Evolutionary conservation across 495 filamentous ascomycete genomes (phyloP).

Genomic region (Aspergillus taichungensis): DNA sequence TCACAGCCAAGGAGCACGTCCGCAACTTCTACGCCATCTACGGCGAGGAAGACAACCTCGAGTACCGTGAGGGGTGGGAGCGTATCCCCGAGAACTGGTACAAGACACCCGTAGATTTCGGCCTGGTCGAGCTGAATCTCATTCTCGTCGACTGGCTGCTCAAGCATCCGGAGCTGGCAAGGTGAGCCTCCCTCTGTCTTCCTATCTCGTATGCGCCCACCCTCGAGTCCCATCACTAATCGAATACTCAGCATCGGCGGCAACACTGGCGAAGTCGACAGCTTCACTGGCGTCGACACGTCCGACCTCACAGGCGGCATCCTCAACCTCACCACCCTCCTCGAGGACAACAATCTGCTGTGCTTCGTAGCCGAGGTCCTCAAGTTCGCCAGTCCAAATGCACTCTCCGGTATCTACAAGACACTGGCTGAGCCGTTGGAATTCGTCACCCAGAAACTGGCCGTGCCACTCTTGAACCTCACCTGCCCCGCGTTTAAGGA

Average conservation of each 20-base stretch:
- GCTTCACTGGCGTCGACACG: slow-evolving; percentile 45
- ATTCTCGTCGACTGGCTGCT: slow-evolving; percentile 32
- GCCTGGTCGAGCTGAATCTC: slow-evolving; percentile 25
- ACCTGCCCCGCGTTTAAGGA: slow-evolving; percentile 31
- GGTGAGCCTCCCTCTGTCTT: slow-evolving; percentile 15
- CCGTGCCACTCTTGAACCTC: slow-evolving; percentile 20
- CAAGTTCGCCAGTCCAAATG: slow-evolving; percentile 34
- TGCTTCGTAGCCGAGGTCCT: slow-evolving; percentile 40
- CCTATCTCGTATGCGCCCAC: neutral
- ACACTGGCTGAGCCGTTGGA: slow-evolving; percentile 26
- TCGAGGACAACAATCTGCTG: slow-evolving; percentile 37
- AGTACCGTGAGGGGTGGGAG: slow-evolving; percentile 40
- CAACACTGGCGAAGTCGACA: slow-evolving; percentile 47
- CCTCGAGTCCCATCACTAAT: neutral
- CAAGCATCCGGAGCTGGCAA: slow-evolving; percentile 30
- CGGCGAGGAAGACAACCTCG: slow-evolving; percentile 28
- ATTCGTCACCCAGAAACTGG: slow-evolving; percentile 17
- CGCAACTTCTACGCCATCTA: slow-evolving; percentile 41
- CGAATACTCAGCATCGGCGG: slow-evolving; percentile 37
- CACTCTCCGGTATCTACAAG: slow-evolving; percentile 26
- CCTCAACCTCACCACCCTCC: slow-evolving; percentile 29
- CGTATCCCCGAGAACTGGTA: slow-evolving; percentile 56
- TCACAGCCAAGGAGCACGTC: slow-evolving; percentile 27
- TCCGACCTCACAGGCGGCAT: slow-evolving; percentile 42
- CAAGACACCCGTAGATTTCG: slow-evolving; percentile 35